A percentile compares a stretch with the other conserved stretches of the same genome.
phyloP scores from a whole-genome alignment of 225 moss, liverwort and hornwort species.

The Takakia lepidozioides region DNA sequence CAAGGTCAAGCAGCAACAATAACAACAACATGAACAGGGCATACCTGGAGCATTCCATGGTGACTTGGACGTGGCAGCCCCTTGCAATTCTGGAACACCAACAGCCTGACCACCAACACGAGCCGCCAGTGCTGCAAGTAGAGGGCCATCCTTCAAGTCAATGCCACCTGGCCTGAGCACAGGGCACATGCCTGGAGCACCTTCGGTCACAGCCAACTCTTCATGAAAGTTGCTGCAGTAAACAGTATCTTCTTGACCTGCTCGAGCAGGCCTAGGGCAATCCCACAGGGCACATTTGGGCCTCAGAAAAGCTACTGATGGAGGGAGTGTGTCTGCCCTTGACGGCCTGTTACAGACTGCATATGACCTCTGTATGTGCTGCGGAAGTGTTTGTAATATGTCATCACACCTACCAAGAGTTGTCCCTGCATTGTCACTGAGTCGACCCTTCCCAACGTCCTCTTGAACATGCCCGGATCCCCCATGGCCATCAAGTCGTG shows the following conservation, averaged over 20 bases:
- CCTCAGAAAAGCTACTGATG: constrained; percentile 26
- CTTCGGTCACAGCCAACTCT: constrained; percentile 45
- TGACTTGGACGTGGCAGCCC: constrained; percentile 51
- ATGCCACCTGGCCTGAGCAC: constrained; percentile 55
- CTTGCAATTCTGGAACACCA: constrained; percentile 52
- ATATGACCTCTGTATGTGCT: constrained; percentile 9
- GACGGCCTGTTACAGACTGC: constrained; percentile 14
- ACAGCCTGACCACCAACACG: constrained; percentile 47
- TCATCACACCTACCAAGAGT: constrained; percentile 20
- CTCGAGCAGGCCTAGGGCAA: constrained; percentile 48
- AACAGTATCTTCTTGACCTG: constrained; percentile 30
- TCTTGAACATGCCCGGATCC: constrained; percentile 31
- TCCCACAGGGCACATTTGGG: constrained; percentile 60
- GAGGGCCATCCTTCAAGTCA: constrained; percentile 55
- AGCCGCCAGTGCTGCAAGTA: constrained; percentile 44
- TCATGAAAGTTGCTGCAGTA: constrained; percentile 60
- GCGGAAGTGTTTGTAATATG: constrained; percentile 14
- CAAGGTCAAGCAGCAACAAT: too few species aligned
- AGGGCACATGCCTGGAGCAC: constrained; percentile 48
- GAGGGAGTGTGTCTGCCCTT: constrained; percentile 19
- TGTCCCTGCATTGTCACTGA: constrained; percentile 20
- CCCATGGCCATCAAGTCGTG: constrained; percentile 29
- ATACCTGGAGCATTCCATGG: constrained; percentile 60
- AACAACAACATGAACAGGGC: not conserved
- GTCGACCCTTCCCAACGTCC: constrained; percentile 11